Base-by-base conservation (phyloP, 208 protist genomes). In the Trichomonas tenax region DNA sequence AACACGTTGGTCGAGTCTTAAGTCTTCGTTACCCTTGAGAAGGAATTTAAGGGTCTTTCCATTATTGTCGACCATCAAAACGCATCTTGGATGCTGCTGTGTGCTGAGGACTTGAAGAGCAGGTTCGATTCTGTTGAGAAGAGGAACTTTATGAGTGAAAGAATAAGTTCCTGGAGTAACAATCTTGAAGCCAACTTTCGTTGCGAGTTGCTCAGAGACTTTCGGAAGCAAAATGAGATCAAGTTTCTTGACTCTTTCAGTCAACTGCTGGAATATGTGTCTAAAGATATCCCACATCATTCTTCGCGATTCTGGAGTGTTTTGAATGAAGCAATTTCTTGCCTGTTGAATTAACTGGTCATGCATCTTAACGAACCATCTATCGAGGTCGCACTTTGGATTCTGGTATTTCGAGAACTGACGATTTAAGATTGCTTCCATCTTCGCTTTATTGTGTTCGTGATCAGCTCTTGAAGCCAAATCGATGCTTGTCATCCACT, bases 21-120 rank as follows among this genome's bases (percentile, higher is more conserved):
- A 48, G 46, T 93, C 86, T 93, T 93, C 86, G 51, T 93, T 93
- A 17, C 86, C 86, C 51, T 93, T 93, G 41, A 93, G 31, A 11
- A 93, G 36, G 86, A 93, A 93, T 58, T 93, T 93, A 3, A 93
- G 40, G 14, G 45, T 93, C n/a, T 93, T 26, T 34, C 44, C 44
- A 21, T 38, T 51, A 0, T 10, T 34, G 21, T 41, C 41, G 10
- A 51, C 45, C 86, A 93, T 93, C n/a, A 58, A 93, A 38, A 93
- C 86, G 21, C 86, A 93, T 51, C 86, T 48, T 44, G 86, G 86
- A 36, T 93, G 86, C 46, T 93, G 86, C 31, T 93, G 86, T 26
- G 86, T 93, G 17, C 86, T 41, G 45, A 93, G 31, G 17, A 93
- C 86, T 93, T 93, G 86, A 6, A 93, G n/a, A 34, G 86, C 86